phyloP scores from a whole-genome alignment of 108 stramenopile genomes.

The Aurantiochytrium sp. region DNA sequence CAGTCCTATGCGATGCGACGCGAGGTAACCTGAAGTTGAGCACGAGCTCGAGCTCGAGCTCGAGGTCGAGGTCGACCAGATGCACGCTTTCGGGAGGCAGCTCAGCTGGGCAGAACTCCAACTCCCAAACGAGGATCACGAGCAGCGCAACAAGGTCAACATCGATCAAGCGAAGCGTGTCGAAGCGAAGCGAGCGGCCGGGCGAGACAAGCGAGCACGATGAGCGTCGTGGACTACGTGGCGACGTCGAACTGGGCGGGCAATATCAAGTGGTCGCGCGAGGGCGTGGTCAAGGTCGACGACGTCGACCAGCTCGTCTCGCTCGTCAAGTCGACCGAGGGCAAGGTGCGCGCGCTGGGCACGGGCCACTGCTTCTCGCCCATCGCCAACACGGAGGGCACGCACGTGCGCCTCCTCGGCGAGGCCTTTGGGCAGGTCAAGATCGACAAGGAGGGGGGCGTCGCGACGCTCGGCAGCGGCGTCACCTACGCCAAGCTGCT shows the following conservation, averaged over 20 bases:
- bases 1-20: too few relatives aligned
- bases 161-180: too few relatives aligned
- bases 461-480: background rate
- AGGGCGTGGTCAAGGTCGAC: background rate
- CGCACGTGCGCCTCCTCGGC: background rate
- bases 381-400: background rate
- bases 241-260: background rate
- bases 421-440: background rate
- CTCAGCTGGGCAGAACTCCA: too few relatives aligned
- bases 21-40: too few relatives aligned
- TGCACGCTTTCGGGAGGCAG: too few relatives aligned
- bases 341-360: background rate
- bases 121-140: too few relatives aligned
- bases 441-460: background rate
- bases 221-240: background rate
- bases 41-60: too few relatives aligned
- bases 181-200: too few relatives aligned
- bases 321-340: background rate
- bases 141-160: too few relatives aligned
- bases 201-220: too few relatives aligned
- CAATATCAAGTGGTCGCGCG: background rate
- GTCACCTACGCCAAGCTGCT: background rate
- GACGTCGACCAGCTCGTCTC: background rate
- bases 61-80: too few relatives aligned
- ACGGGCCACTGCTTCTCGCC: background rate